Evolutionary conservation across 345 rosid genomes (phyloP), one percentile per base, ranked within the genome.

Genomic region (Isatis tinctoria): DNA sequence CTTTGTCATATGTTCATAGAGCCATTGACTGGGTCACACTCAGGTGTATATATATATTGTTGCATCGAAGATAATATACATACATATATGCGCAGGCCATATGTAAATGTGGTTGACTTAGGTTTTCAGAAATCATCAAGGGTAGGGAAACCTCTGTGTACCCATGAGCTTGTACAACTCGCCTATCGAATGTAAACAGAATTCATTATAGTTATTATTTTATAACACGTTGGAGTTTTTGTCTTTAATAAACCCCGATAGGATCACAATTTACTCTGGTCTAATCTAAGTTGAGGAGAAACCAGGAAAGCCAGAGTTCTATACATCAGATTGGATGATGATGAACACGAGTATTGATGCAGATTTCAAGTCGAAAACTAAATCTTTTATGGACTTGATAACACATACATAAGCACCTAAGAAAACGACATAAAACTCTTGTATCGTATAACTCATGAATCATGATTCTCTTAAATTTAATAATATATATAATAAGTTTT

Each of bases 1-100:
- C 62, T 76, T 90, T 78, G 83, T 75, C 48, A 66, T 86, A 60
- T 90, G 90, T 77, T 86, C 87, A 67, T 90, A 87, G 87, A 60
- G 35, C 35, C 37, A 2, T 69, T 64, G 33, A 3, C 66, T 26
- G 40, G 39, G 66, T 67, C 30, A 32, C 70, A 60, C 22, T 68
- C 47, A 67, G 51, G 12, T 37, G 57, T 52, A 39, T 83, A 49
- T 75, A 70, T 66, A 61, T 79, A 74, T 54, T 68, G 74, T 67
- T 75, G 14, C 54, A 60, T 17, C 33, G 28, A 67, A 60, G 62
- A 67, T 49, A n/a, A 14, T 14, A 66, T 65, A 57, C 56, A 64
- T 53, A 6, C 33, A 37, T 22, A 22, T 22, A 22, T 40, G 37
- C 41, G 58, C 48, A 67, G 56, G 69, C 62, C 62, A 74, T 37